Conservation (phyloP, 768 basidiomycete genomes). For the Boletus patriciae region DNA sequence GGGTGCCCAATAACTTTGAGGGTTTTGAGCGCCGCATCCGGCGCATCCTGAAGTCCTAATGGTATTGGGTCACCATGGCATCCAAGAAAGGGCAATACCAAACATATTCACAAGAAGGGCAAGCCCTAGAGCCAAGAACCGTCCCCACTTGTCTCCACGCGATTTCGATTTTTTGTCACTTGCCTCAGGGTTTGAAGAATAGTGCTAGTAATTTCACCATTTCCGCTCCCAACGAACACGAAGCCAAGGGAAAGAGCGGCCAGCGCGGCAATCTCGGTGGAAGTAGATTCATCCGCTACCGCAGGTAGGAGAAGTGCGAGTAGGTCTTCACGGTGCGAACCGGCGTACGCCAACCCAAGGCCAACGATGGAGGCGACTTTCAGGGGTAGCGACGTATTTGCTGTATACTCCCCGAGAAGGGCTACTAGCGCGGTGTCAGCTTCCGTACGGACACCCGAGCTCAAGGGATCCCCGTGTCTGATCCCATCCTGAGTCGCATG, state of each 20-base stretch:
- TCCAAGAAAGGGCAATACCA: no score
- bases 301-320: slow-evolving; percentile 74
- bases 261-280: slow-evolving; percentile 91
- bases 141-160: no score
- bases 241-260: slow-evolving; percentile 90
- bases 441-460: slow-evolving; percentile 86
- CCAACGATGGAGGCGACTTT: slow-evolving; percentile 90
- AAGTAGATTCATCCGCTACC: slow-evolving; percentile 71
- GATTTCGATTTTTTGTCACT: no score
- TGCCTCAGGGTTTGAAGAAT: no score
- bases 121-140: no score
- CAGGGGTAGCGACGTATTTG: slow-evolving; percentile 80
- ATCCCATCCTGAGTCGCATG: slow-evolving; percentile 93
- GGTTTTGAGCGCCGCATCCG: no score
- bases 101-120: no score
- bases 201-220: slow-evolving; percentile 95
- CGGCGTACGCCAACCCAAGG: slow-evolving; percentile 90
- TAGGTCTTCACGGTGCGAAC: slow-evolving; percentile 89
- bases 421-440: slow-evolving; percentile 92
- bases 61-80: no score
- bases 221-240: slow-evolving; percentile 92
- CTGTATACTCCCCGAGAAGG: slow-evolving; percentile 85
- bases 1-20: no score
- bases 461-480: no score
- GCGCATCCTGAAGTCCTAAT: no score